Evolutionary conservation across 192 early-diverging fungal species (phyloP), one percentile per base, ranked within the genome.

Genomic region (Umbelopsis sp.): DNA sequence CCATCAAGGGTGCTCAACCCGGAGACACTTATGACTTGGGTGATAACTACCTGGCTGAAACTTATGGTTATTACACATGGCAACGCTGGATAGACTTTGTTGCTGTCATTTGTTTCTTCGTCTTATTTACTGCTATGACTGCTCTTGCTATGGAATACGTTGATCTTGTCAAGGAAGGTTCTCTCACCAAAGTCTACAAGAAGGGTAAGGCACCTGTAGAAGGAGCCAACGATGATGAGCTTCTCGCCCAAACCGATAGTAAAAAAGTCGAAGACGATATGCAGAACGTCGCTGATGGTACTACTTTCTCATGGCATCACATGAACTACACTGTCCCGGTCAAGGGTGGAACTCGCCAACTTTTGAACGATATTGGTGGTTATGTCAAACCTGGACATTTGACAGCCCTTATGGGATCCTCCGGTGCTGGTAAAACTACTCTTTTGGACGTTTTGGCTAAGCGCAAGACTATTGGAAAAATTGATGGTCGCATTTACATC

Each of bases 401-500:
- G 85, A 93, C 92, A 20, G 91, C 91, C 20, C 81, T 96, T 31
- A 95, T 96, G 91, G 92, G 92, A 47, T 84, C 85, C 22, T 86
- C 87, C 24, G 87, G 87, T 72, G 85, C 87, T 45, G 92, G 92
- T 72, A 94, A 94, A 77, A 94, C 92, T 0, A 93, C 92, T 24
- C 84, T 93, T 10, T 71, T 92, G 75, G 91, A 93, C 73, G 81
- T 91, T 3, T 80, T 93, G 12, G 88, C 90, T 45, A 86, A 88
- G 80, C 88, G 93, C 78, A 94, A 94, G 84, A 94, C 89, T 45
- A 89, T 85, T 52, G 84, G 84, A 45, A 83, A 80, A 3, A 80
- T 91, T 10, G 84, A 90, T 32, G 92, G 92, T 71, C 80, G 78
- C 31, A 88, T 96, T 47, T 86, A 90, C 69, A 86, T 95, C 74